Evolutionary conservation across 805 yeast genomes (phyloP).

Genomic region (Saturnispora hagleri): DNA sequence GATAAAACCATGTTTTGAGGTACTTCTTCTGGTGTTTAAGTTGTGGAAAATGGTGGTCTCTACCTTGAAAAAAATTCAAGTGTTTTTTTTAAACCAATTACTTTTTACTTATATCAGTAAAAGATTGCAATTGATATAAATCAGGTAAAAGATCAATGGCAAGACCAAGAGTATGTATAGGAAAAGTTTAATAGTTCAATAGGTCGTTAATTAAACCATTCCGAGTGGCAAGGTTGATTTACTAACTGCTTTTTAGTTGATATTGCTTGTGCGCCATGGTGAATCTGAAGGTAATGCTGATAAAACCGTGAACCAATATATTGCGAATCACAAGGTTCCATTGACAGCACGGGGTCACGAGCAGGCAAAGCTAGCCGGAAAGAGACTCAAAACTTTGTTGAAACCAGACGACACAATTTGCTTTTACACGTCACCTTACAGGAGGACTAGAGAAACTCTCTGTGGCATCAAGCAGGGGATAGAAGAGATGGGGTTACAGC

Average conservation of each 20-base stretch:
- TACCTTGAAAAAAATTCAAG: background rate
- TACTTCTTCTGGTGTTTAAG: background rate
- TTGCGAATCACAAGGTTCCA: conserved; percentile 74
- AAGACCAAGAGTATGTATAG: conserved; percentile 32
- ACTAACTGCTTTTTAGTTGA: conserved; percentile 31
- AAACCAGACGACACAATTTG: conserved; percentile 49
- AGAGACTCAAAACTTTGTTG: conserved; percentile 27
- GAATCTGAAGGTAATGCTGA: conserved; percentile 88
- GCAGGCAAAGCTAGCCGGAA: conserved; percentile 57
- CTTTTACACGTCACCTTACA: conserved; percentile 81
- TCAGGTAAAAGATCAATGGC: conserved; percentile 22
- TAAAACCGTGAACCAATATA: conserved; percentile 65
- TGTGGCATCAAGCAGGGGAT: conserved; percentile 54
- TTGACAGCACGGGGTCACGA: conserved; percentile 62
- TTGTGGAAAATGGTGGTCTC: background rate
- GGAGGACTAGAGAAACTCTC: conserved; percentile 77
- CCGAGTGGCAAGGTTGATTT: background rate
- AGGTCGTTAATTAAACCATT: background rate
- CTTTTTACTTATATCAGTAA: background rate
- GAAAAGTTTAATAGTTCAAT: background rate
- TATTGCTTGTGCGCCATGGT: conserved; percentile 81
- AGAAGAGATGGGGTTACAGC: conserved; percentile 34
- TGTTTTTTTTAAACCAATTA: background rate
- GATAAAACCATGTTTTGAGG: background rate
- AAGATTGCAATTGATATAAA: background rate